Percentiles rank a stretch among this genome's conserved stretches.
phyloP scores from a whole-genome alignment of 2,329 filamentous ascomycete species.

The Venturia oleaginea region DNA sequence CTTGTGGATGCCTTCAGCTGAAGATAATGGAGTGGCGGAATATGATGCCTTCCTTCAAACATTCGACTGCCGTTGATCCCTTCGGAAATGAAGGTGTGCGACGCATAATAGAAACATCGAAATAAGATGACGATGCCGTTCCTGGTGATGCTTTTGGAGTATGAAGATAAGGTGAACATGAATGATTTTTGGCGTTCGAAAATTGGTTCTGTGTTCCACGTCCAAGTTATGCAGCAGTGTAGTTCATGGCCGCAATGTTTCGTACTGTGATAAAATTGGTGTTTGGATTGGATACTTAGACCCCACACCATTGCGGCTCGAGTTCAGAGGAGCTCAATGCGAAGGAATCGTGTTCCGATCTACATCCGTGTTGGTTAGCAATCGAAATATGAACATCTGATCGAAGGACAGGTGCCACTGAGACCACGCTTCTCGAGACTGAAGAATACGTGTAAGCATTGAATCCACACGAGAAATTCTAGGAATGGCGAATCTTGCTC shows the following conservation, averaged over 20 bases:
- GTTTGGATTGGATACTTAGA: not conserved
- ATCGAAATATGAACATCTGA: not conserved
- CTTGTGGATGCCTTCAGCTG: not conserved
- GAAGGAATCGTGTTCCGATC: not conserved
- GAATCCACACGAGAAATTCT: not conserved
- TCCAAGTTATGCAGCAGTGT: not conserved
- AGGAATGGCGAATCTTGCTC: conserved; percentile 23
- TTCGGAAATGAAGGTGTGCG: not conserved
- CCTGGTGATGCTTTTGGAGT: not conserved
- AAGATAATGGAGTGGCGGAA: not conserved
- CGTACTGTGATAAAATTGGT: not conserved
- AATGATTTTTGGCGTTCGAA: not conserved
- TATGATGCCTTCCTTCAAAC: not conserved
- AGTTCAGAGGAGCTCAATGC: not conserved
- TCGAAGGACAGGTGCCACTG: not conserved
- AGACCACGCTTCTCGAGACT: not conserved
- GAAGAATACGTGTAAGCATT: not conserved
- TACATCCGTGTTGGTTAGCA: not conserved
- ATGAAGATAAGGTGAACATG: not conserved
- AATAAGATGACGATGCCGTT: not conserved
- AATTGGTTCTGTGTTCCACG: not conserved
- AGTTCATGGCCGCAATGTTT: not conserved
- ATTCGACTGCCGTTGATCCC: too few relatives aligned
- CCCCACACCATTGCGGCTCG: not conserved
- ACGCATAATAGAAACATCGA: not conserved